phyloP scores from a whole-genome alignment of 2,329 filamentous ascomycete species.

The Emergomyces orientalis region DNA sequence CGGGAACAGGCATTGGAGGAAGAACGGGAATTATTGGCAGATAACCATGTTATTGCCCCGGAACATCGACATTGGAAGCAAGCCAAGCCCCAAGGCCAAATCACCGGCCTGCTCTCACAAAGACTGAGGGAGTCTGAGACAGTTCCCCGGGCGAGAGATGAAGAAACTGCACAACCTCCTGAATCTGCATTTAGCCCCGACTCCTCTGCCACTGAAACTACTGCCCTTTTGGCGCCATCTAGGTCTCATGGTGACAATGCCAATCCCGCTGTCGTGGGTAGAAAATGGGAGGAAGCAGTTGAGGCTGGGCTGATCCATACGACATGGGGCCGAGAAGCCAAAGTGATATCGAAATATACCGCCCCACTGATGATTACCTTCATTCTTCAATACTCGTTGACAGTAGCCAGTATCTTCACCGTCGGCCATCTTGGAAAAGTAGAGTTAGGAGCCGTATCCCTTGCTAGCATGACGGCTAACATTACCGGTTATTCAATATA shows the following conservation, averaged over 20 bases:
- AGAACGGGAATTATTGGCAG: slow-evolving; percentile 49
- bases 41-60: slow-evolving; percentile 50
- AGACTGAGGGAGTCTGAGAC: slow-evolving; percentile 13
- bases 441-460: slow-evolving; percentile 56
- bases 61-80: slow-evolving; percentile 31
- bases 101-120: slow-evolving; percentile 12
- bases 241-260: slow-evolving; percentile 40
- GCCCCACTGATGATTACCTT: slow-evolving; percentile 64
- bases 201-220: slow-evolving; percentile 35
- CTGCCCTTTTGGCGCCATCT: slow-evolving; percentile 38
- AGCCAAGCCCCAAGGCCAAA: slow-evolving; percentile 19
- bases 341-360: slow-evolving; percentile 66
- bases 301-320: slow-evolving; percentile 71
- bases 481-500: slow-evolving; percentile 70
- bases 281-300: slow-evolving; percentile 80
- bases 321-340: slow-evolving; percentile 82
- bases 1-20: slow-evolving; percentile 46
- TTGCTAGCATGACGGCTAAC: slow-evolving; percentile 69
- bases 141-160: slow-evolving; percentile 13
- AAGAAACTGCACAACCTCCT: slow-evolving; percentile 15
- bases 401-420: slow-evolving; percentile 70
- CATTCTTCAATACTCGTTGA: slow-evolving; percentile 71
- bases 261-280: slow-evolving; percentile 43
- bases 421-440: slow-evolving; percentile 66
- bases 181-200: not conserved